Base-by-base conservation (phyloP, 345 rosid species). In the Crucihimalaya himalaica region DNA sequence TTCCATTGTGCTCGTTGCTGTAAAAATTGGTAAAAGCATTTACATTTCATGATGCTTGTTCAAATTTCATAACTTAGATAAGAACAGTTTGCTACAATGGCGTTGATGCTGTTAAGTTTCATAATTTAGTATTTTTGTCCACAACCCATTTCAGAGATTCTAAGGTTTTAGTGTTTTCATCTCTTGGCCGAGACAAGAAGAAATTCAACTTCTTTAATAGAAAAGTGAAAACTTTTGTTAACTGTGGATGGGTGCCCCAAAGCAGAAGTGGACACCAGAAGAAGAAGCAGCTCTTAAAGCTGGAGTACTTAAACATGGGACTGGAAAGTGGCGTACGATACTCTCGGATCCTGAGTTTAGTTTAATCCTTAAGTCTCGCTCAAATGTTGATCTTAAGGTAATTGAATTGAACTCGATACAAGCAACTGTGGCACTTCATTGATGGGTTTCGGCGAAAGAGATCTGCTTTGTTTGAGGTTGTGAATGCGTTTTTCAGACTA, bases 261-360 rank as follows among this genome's bases (percentile, higher is more conserved):
- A 96, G 85, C 99, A 96, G 81, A 96, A 96, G 85, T 96, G 99
- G 99, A 96, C 97, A 31, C 87, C 90, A 2, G 99, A 90, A 74
- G 99, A 96, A 89, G 99, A 96, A 84, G 94, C 97, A 14, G 98
- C 99, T 40, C 88, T 96, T 50, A 96, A 87, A 86, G 90, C 99
- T 71, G 98, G 99, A 66, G 97, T 96, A 9, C 72, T 63, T 66
- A 96, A 92, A 82, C 98, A 96, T 27, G 98, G 99, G 35, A 88
- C 94, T 9, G 98, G 99, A 0, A 96, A 96, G 77, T 96, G 99
- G 99, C 92, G 99, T 42, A 90, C 98, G 0, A 96, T 96, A 64
- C 98, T 96, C 60, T 89, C 88, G 9, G 99, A 92, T 83, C 84
- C 96, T 10, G 97, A 89, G 84, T 96, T 85, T 80, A 89, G 90